A percentile compares a stretch with the other conserved stretches of the same genome.
Evolutionary conservation across 2,329 filamentous ascomycete species (phyloP).

Genomic region (Penicillium paneum): DNA sequence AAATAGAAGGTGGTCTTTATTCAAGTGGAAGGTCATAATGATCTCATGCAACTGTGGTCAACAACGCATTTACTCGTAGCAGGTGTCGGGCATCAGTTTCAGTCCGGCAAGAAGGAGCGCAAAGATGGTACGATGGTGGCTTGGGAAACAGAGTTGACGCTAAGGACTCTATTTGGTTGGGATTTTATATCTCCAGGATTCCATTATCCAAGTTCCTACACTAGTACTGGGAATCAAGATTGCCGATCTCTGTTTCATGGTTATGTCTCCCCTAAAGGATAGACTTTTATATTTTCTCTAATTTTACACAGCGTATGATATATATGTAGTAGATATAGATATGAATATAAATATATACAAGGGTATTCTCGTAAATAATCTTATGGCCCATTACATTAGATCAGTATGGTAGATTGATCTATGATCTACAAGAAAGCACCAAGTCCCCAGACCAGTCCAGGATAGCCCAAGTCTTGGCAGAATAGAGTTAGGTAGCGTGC

Average conservation of each 20-base stretch:
- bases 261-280: neutral
- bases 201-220: no score
- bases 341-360: neutral
- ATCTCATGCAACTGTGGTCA: constrained; percentile 13
- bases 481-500: constrained; percentile 16
- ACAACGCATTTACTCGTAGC: neutral
- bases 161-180: constrained; percentile 17
- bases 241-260: neutral
- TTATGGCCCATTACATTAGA: neutral
- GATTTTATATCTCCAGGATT: neutral
- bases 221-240: neutral
- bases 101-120: neutral
- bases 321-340: no score
- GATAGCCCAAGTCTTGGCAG: constrained; percentile 14
- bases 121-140: constrained; percentile 2
- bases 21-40: constrained; percentile 14
- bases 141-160: constrained; percentile 19
- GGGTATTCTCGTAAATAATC: neutral
- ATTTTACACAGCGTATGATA: no score
- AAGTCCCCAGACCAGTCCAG: constrained; percentile 8
- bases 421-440: constrained; percentile 2
- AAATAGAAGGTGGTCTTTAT: neutral
- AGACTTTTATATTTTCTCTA: neutral
- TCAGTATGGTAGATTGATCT: neutral
- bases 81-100: neutral